Conservation (phyloP, 2,329 filamentous ascomycete genomes). For the Delphinella strobiligena region DNA sequence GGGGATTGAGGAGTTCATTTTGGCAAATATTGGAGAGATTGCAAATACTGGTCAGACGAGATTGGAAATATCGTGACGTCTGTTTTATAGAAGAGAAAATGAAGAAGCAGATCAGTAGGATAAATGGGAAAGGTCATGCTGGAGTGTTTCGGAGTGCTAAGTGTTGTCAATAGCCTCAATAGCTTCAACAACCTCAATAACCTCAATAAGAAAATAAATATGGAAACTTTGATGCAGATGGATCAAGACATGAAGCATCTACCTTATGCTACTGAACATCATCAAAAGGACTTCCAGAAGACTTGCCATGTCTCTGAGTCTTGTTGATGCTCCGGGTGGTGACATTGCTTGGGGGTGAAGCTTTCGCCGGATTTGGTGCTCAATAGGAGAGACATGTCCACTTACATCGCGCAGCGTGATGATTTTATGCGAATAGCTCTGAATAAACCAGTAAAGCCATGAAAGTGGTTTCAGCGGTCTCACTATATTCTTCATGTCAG, state of each 20-base stretch:
- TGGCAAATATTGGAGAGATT: neutral
- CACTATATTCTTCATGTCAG: too few relatives aligned
- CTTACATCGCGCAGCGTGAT: neutral
- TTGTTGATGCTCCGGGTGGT: neutral
- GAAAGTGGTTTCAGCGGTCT: too few relatives aligned
- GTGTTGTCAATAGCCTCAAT: neutral
- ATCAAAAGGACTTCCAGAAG: conserved; percentile 1
- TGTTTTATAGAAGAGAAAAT: neutral
- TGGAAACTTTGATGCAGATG: neutral
- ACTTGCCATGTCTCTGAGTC: conserved; percentile 1
- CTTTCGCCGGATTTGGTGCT: conserved; percentile 9
- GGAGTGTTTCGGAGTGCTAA: neutral
- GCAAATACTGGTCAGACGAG: too few relatives aligned
- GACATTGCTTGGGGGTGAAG: neutral
- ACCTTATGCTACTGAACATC: neutral
- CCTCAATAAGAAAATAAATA: neutral
- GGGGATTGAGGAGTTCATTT: neutral
- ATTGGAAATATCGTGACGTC: neutral
- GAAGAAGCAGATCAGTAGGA: neutral
- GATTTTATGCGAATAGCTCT: too few relatives aligned
- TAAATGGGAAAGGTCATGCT: too few relatives aligned
- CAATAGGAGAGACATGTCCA: conserved; percentile 8
- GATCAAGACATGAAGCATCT: neutral
- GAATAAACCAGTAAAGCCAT: too few relatives aligned
- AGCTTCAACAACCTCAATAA: conserved; percentile 2